These are phyloP conservation scores for Aurantiochytrium sp. DNA, from an alignment of 108 stramenopile species.

Conservation along the genomic window DNA sequence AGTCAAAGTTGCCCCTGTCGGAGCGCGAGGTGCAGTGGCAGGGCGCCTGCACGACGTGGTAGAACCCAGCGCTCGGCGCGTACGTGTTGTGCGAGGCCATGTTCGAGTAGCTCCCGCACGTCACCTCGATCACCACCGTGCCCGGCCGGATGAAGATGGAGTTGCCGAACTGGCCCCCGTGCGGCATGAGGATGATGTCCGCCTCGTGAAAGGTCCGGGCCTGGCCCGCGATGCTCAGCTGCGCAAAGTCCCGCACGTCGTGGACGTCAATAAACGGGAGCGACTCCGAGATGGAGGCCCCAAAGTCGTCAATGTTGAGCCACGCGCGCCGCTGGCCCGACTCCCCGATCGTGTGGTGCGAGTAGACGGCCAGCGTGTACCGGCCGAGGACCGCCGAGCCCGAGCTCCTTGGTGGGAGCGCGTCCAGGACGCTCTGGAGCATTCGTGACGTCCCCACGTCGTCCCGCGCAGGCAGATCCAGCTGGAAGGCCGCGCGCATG, in stretches of 20 bases:
- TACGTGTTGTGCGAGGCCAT: background rate
- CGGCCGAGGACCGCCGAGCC: background rate
- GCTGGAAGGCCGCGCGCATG: background rate
- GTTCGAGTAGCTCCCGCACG: background rate
- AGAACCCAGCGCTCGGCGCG: background rate
- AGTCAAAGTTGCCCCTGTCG: background rate
- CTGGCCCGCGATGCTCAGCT: background rate
- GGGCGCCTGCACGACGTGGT: background rate
- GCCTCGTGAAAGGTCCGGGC: constrained; percentile 18
- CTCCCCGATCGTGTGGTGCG: background rate
- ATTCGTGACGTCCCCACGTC: background rate
- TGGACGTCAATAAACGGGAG: background rate
- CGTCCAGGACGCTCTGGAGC: too few species aligned
- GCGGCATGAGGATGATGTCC: constrained; percentile 23
- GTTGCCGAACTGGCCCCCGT: constrained; percentile 16
- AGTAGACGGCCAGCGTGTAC: background rate
- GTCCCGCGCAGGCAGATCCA: background rate
- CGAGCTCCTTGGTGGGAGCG: background rate
- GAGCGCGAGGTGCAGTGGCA: background rate
- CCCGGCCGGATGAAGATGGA: background rate
- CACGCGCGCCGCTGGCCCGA: background rate
- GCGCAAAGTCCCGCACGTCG: background rate
- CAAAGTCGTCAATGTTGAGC: background rate
- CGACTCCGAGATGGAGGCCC: too few species aligned
- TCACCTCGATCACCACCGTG: background rate